Conservation (phyloP, 2,329 filamentous ascomycete genomes). For the Chaetomiaceae sp. region DNA sequence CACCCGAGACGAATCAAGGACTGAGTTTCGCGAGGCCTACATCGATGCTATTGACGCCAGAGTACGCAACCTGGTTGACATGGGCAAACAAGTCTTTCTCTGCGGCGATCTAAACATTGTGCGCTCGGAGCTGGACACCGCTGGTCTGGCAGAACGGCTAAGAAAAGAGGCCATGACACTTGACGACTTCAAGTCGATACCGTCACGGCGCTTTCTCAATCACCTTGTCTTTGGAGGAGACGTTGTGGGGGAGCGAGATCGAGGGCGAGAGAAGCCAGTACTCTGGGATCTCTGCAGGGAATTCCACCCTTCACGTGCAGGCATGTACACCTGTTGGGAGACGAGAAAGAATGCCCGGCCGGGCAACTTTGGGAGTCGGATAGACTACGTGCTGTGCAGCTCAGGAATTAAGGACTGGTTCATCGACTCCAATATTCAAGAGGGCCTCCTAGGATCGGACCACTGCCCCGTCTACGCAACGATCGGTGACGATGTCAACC, state of each 20-base stretch:
- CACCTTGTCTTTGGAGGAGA: conserved; percentile 72
- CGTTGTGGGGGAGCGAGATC: conserved; percentile 60
- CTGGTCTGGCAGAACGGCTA: conserved; percentile 64
- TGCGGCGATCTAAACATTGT: conserved; percentile 85
- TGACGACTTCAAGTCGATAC: conserved; percentile 66
- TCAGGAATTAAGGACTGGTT: conserved; percentile 76
- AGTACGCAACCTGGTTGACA: conserved; percentile 71
- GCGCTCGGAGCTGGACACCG: conserved; percentile 62
- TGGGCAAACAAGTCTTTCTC: conserved; percentile 79
- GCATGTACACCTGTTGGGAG: conserved; percentile 98
- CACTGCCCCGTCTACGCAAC: conserved; percentile 88
- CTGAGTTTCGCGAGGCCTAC: conserved; percentile 77
- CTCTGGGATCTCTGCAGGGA: conserved; percentile 78
- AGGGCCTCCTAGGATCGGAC: conserved; percentile 89
- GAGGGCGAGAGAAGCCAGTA: conserved; percentile 62
- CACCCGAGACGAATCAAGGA: conserved; percentile 74
- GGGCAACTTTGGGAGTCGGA: conserved; percentile 85
- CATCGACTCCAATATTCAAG: conserved; percentile 75
- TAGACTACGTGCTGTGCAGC: conserved; percentile 88
- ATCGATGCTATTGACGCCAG: conserved; percentile 73
- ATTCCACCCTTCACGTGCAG: conserved; percentile 70
- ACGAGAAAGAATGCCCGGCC: conserved; percentile 93
- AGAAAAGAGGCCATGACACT: conserved; percentile 61
- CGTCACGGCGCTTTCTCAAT: conserved; percentile 74
- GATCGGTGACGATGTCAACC: conserved; percentile 56